Evolutionary conservation across 768 basidiomycete species (phyloP).

Genomic region (Lyophyllum atratum): DNA sequence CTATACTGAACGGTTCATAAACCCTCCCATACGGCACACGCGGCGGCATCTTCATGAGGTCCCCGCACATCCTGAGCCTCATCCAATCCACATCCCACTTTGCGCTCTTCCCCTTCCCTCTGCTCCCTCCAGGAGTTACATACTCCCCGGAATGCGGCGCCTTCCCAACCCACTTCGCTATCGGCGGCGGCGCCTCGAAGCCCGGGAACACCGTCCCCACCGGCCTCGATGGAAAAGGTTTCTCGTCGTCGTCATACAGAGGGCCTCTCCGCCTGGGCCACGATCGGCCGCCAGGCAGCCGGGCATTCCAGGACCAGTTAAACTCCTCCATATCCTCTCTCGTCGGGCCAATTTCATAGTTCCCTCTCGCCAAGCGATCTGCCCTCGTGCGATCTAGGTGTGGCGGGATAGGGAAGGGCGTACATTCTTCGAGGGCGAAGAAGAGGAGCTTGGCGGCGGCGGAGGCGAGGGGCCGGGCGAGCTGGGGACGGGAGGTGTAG

Average conservation of each 20-base stretch:
- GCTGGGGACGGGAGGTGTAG: conserved; percentile 27
- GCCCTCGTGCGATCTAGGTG: conserved; percentile 34
- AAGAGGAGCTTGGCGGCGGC: conserved; percentile 65
- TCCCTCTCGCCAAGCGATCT: conserved; percentile 21
- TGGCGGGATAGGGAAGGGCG: conserved; percentile 43
- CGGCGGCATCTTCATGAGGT: conserved; percentile 11
- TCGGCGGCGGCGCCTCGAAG: not conserved
- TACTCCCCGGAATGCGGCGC: conserved; percentile 14
- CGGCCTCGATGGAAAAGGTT: conserved; percentile 4
- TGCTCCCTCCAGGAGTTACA: no score
- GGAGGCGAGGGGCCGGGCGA: conserved; percentile 47
- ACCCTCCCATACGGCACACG: conserved; percentile 19
- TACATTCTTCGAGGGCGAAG: conserved; percentile 56
- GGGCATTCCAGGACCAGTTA: conserved; percentile 41
- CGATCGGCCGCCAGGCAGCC: conserved; percentile 23
- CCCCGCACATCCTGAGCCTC: conserved; percentile 43
- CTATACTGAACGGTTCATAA: conserved; percentile 49
- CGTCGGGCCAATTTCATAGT: conserved; percentile 39
- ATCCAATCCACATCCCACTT: conserved; percentile 57
- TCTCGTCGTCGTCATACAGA: not conserved
- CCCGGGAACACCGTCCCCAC: no score
- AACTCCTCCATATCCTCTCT: conserved; percentile 63
- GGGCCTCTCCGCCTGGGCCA: no score
- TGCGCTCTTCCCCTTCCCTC: conserved; percentile 30
- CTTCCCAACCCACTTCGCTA: conserved; percentile 16